A percentile compares a stretch with the other conserved stretches of the same genome.
Evolutionary conservation across 2,329 filamentous ascomycete genomes (phyloP).

Genomic region (Sclerotinia subarctica): DNA sequence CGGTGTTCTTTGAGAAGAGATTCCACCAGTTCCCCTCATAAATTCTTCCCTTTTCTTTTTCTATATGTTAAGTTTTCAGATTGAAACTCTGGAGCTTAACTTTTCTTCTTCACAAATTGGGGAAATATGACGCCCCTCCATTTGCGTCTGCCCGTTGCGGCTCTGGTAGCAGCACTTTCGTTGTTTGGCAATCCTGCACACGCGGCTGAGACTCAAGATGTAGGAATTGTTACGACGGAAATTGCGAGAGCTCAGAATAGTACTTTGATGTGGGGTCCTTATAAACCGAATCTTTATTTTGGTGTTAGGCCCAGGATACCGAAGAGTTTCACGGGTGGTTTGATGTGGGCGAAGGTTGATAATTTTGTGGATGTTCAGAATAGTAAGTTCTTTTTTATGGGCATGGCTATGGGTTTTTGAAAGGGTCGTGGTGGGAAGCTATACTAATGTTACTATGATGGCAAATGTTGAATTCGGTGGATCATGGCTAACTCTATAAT

Average conservation of each 20-base stretch:
- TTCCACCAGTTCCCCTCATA: not conserved
- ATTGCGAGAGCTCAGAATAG: conserved; percentile 59
- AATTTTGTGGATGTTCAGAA: conserved; percentile 70
- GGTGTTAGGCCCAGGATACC: conserved; percentile 79
- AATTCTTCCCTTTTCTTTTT: conserved; percentile 1
- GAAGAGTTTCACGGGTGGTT: conserved; percentile 73
- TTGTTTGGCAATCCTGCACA: conserved; percentile 2
- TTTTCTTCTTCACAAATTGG: conserved; percentile 23
- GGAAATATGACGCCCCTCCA: conserved; percentile 28
- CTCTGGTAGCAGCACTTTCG: conserved; percentile 25
- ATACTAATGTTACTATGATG: not conserved
- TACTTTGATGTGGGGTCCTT: conserved; percentile 92
- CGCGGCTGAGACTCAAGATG: conserved; percentile 31
- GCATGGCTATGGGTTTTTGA: not conserved
- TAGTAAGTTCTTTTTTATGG: conserved; percentile 52
- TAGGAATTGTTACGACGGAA: conserved; percentile 38
- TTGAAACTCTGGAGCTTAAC: conserved; percentile 6
- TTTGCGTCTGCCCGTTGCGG: conserved; percentile 24
- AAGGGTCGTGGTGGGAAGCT: not conserved
- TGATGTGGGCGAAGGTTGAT: conserved; percentile 89
- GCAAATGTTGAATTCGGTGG: not conserved
- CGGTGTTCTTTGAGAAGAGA: conserved; percentile 21
- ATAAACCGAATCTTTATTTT: conserved; percentile 92
- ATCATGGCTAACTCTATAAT: conserved; percentile 24
- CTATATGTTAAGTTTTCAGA: conserved; percentile 29